Percentiles rank a stretch among this genome's conserved stretches.
phyloP scores from a whole-genome alignment of 768 basidiomycete species.

The Boletus reticulatus region DNA sequence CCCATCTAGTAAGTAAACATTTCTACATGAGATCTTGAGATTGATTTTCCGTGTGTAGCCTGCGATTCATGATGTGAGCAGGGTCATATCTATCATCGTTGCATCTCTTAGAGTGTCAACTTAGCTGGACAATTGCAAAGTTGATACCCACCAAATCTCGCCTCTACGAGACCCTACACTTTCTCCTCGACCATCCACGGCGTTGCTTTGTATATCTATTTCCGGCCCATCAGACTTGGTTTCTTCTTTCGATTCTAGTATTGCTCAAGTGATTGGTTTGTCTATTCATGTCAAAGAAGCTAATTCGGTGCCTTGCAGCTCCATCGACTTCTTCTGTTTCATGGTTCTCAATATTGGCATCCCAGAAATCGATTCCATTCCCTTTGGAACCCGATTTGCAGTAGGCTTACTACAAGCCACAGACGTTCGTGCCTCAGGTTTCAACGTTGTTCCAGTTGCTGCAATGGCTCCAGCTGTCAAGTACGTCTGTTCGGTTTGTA shows the following conservation, averaged over 20 bases:
- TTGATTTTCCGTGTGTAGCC: constrained; percentile 36
- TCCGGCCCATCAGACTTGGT: constrained; percentile 93
- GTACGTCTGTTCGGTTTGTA: constrained; percentile 39
- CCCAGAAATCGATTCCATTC: constrained; percentile 61
- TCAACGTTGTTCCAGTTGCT: constrained; percentile 69
- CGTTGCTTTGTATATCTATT: constrained; percentile 90
- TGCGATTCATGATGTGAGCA: constrained; percentile 83
- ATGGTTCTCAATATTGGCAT: constrained; percentile 86
- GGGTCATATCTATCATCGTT: not conserved
- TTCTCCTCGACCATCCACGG: constrained; percentile 92
- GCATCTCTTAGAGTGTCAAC: constrained; percentile 1
- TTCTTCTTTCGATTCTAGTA: constrained; percentile 69
- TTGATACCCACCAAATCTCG: constrained; percentile 57
- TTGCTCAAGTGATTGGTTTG: constrained; percentile 53
- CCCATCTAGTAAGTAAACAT: constrained; percentile 73
- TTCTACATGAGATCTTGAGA: not conserved
- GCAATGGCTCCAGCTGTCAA: constrained; percentile 87
- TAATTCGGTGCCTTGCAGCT: constrained; percentile 36
- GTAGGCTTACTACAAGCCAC: constrained; percentile 77
- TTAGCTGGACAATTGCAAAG: constrained; percentile 74
- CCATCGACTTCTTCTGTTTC: constrained; percentile 88
- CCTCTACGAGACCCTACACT: constrained; percentile 76
- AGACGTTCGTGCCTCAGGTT: constrained; percentile 86
- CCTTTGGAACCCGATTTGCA: constrained; percentile 65
- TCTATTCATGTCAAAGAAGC: not conserved